Percentiles rank a stretch among this genome's conserved stretches.
phyloP scores from a whole-genome alignment of 1,284 basidiomycete species.

The Sanghuangporus sanghuang region DNA sequence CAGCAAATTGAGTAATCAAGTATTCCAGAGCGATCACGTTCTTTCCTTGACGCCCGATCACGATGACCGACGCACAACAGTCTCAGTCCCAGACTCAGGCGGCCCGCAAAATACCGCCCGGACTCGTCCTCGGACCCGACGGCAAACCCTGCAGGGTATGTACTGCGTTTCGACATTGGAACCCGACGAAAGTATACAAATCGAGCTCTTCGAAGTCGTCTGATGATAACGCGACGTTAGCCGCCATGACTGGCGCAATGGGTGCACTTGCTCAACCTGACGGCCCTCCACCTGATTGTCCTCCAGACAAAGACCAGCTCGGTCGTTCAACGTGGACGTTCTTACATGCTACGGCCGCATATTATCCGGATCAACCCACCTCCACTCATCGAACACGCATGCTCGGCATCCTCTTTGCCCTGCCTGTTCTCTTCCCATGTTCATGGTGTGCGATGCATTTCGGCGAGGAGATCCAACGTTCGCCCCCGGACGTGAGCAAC shows the following conservation, averaged over 20 bases:
- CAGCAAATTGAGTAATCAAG: background rate
- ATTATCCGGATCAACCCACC: slow-evolving; percentile 81
- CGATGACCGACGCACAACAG: background rate
- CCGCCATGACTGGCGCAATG: slow-evolving; percentile 35
- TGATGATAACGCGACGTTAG: slow-evolving; percentile 6
- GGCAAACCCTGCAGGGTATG: slow-evolving; percentile 94
- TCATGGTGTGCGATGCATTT: slow-evolving; percentile 80
- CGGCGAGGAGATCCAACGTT: slow-evolving; percentile 53
- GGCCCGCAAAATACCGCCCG: slow-evolving; percentile 48
- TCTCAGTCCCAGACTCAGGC: background rate
- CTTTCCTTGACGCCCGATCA: background rate
- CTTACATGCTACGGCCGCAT: slow-evolving; percentile 88
- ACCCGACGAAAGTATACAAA: slow-evolving; percentile 33
- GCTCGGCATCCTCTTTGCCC: slow-evolving; percentile 67
- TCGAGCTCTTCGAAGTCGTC: slow-evolving; percentile 17
- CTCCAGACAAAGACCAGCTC: slow-evolving; percentile 81
- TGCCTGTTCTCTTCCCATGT: slow-evolving; percentile 87
- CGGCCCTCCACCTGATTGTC: slow-evolving; percentile 65
- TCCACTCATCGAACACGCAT: slow-evolving; percentile 73
- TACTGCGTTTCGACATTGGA: slow-evolving; percentile 76
- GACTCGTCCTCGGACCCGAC: slow-evolving; percentile 83
- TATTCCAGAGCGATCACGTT: background rate
- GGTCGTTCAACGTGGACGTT: slow-evolving; percentile 94
- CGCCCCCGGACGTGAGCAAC: slow-evolving; percentile 73
- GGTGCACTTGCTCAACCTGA: slow-evolving; percentile 35